phyloP scores from a whole-genome alignment of 73 alveolate genomes.

The Durusdinium trenchii region DNA sequence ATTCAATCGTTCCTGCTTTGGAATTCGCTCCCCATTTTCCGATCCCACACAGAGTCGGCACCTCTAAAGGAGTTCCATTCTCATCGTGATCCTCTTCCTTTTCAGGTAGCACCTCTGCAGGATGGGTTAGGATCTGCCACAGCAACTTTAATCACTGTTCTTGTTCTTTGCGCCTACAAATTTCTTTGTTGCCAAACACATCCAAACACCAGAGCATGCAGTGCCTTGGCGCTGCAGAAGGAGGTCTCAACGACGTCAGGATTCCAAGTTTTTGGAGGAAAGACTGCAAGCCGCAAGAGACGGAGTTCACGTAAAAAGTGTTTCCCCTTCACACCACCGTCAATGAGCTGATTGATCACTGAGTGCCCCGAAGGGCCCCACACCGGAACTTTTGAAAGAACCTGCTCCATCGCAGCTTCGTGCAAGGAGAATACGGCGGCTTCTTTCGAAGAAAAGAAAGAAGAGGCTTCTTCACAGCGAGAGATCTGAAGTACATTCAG shows the following conservation, averaged over 20 bases:
- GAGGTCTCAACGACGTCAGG: constrained; percentile 68
- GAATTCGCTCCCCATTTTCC: too few relatives aligned
- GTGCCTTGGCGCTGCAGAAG: constrained; percentile 54
- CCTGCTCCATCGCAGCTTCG: constrained; percentile 5
- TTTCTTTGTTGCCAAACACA: too few relatives aligned
- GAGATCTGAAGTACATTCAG: constrained; percentile 17
- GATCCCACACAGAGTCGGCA: too few relatives aligned
- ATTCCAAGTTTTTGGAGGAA: constrained; percentile 64
- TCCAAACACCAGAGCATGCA: too few relatives aligned
- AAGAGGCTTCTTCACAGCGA: constrained; percentile 39
- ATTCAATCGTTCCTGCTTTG: too few relatives aligned
- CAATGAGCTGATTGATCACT: constrained; percentile 59
- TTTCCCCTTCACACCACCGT: constrained; percentile 1
- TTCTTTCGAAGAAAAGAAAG: neutral
- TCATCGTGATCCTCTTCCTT: too few relatives aligned
- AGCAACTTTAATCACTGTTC: neutral
- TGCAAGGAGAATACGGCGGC: constrained; percentile 11
- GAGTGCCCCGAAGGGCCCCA: constrained; percentile 63
- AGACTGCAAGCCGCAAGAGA: constrained; percentile 30
- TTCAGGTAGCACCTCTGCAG: too few relatives aligned
- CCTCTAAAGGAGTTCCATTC: too few relatives aligned
- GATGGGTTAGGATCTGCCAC: too few relatives aligned
- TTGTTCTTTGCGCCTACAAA: too few relatives aligned
- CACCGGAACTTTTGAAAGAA: neutral
- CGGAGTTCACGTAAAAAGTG: constrained; percentile 41